Evolutionary conservation across 1,284 basidiomycete species (phyloP).

Genomic region (Fereydounia khargensis): DNA sequence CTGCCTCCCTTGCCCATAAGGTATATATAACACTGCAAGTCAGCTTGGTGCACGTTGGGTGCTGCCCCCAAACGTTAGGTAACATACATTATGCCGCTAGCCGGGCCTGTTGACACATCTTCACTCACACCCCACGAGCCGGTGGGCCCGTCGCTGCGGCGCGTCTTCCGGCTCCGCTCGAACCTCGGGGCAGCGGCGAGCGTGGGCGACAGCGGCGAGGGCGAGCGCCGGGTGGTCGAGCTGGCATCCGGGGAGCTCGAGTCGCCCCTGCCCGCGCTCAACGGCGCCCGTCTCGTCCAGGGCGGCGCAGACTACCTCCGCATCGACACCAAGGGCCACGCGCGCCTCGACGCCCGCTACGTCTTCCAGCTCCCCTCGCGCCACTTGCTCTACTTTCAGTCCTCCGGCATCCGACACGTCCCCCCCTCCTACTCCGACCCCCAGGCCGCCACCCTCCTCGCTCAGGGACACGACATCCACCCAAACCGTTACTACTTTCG

Average conservation of each 20-base stretch:
- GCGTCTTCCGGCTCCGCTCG: conserved; percentile 10
- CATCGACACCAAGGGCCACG: conserved; percentile 13
- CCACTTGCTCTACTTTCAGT: conserved; percentile 22
- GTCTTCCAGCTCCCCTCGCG: conserved; percentile 16
- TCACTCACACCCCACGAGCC: no score
- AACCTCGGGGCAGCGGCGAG: conserved; percentile 5
- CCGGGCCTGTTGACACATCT: no score
- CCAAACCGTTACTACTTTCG: conserved; percentile 17
- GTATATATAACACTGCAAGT: no score
- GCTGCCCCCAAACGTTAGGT: no score
- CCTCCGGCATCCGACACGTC: conserved; percentile 10
- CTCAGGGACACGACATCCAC: conserved; percentile 13
- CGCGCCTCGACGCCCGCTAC: conserved; percentile 21
- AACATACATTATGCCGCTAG: no score
- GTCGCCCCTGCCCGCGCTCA: conserved; percentile 14
- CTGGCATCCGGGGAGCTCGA: no score
- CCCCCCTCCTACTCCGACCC: conserved; percentile 9
- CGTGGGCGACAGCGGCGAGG: conserved; percentile 18
- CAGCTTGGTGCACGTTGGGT: no score
- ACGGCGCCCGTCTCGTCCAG: conserved; percentile 7
- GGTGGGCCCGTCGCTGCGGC: conserved; percentile 2
- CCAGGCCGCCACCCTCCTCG: conserved; percentile 3
- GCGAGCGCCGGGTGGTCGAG: conserved; percentile 19
- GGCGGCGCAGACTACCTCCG: conserved; percentile 27
- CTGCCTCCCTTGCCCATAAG: no score